A percentile compares a stretch with the other conserved stretches of the same genome.
Conservation (phyloP, 2,329 filamentous ascomycete genomes). For the Pleomassaria siparia region DNA sequence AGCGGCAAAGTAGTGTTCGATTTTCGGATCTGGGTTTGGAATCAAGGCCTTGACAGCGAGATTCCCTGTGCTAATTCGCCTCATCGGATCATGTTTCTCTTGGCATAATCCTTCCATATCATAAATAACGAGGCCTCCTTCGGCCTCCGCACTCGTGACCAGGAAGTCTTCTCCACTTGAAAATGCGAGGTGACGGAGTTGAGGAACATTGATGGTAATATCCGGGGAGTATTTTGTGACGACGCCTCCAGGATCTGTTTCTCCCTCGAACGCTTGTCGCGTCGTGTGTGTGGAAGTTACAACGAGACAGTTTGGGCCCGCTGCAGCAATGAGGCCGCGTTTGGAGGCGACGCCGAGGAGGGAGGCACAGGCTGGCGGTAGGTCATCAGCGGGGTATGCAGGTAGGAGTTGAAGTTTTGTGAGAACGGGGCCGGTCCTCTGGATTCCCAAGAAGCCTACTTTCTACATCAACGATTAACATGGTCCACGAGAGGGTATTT, state of each 20-base stretch:
- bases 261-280: slow-evolving; percentile 67
- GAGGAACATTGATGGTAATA: slow-evolving; percentile 70
- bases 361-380: slow-evolving; percentile 76
- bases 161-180: slow-evolving; percentile 86
- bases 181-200: slow-evolving; percentile 86
- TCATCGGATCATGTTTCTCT: slow-evolving; percentile 63
- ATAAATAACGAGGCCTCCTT: slow-evolving; percentile 82
- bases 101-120: slow-evolving; percentile 69
- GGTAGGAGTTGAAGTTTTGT: slow-evolving; percentile 79
- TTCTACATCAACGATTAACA: slow-evolving; percentile 47
- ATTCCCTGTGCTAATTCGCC: slow-evolving; percentile 77
- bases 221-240: slow-evolving; percentile 72
- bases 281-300: slow-evolving; percentile 77
- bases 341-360: slow-evolving; percentile 81
- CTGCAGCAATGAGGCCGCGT: slow-evolving; percentile 82
- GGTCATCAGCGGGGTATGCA: slow-evolving; percentile 69
- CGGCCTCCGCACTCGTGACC: slow-evolving; percentile 77
- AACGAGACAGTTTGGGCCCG: slow-evolving; percentile 76
- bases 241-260: slow-evolving; percentile 62
- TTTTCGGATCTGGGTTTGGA: slow-evolving; percentile 77
- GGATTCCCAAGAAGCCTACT: slow-evolving; percentile 72
- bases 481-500: neutral
- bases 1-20: slow-evolving; percentile 74
- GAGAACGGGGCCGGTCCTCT: slow-evolving; percentile 65
- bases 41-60: slow-evolving; percentile 71